Percentiles rank a stretch among this genome's conserved stretches.
Conservation (phyloP, 441 rosid species). For the Mallotus repandus region DNA sequence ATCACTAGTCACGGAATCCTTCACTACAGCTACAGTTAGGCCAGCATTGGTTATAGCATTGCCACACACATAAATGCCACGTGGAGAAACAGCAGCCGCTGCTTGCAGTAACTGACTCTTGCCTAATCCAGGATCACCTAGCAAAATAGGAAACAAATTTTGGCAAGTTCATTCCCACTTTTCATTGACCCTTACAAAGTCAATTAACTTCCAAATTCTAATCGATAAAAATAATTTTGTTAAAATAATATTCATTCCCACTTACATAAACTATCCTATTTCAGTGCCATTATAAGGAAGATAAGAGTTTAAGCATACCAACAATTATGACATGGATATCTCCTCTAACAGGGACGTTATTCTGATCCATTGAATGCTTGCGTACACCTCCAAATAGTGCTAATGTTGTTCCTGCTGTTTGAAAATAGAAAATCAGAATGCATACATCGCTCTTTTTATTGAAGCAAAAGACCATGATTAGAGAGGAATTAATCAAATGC, state of each 20-base stretch:
- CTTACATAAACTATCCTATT: background rate
- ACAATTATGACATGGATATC: constrained; percentile 97
- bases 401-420: constrained; percentile 88
- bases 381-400: constrained; percentile 96
- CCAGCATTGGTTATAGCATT: constrained; percentile 98
- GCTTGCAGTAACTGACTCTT: constrained; percentile 99
- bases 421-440: constrained; percentile 22
- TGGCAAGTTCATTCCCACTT: constrained; percentile 15
- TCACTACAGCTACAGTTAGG: constrained; percentile 97
- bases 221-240: background rate
- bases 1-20: constrained; percentile 88
- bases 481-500: constrained; percentile 5
- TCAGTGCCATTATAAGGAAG: constrained; percentile 9
- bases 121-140: constrained; percentile 99
- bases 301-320: constrained; percentile 49
- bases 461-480: constrained; percentile 7
- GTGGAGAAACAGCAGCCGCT: constrained; percentile 91
- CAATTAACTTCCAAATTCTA: background rate
- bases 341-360: constrained; percentile 99
- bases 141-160: constrained; percentile 23
- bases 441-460: constrained; percentile 14
- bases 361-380: constrained; percentile 80
- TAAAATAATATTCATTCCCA: background rate
- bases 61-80: constrained; percentile 98
- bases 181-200: background rate